phyloP scores from a whole-genome alignment of 768 basidiomycete species.

The Psilocybe azurescens region DNA sequence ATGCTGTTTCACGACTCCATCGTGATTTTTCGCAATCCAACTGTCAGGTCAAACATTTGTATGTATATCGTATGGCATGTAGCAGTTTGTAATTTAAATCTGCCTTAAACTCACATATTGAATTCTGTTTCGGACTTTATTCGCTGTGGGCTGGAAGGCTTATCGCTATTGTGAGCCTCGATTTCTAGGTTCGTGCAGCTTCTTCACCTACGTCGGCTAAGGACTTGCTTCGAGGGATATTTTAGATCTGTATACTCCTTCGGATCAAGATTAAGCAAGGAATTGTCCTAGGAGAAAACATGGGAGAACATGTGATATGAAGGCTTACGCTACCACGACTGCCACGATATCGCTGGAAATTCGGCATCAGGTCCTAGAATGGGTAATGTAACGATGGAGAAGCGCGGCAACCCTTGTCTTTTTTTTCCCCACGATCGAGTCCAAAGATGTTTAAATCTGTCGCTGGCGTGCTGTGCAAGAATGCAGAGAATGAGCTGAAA shows the following conservation, averaged over 20 bases:
- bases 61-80: too few species aligned
- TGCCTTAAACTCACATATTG: too few species aligned
- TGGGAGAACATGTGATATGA: slow-evolving; percentile 20
- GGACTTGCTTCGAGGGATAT: neutral
- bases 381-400: slow-evolving; percentile 14
- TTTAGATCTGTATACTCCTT: neutral
- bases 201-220: neutral
- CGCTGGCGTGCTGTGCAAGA: slow-evolving; percentile 13
- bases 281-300: neutral
- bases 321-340: slow-evolving; percentile 3
- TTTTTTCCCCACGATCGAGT: slow-evolving; percentile 18
- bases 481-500: slow-evolving; percentile 9
- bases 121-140: too few species aligned
- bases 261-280: slow-evolving; percentile 14
- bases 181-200: slow-evolving; percentile 1
- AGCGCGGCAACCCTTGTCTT: slow-evolving; percentile 5
- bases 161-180: neutral
- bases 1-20: too few species aligned
- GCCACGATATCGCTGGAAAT: slow-evolving; percentile 26
- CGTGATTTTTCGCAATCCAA: too few species aligned
- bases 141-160: neutral
- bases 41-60: too few species aligned
- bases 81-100: too few species aligned
- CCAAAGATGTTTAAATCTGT: slow-evolving; percentile 16
- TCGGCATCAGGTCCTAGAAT: slow-evolving; percentile 15